Conservation (phyloP, 2,329 filamentous ascomycete genomes). For the Sarocladium kiliense region DNA sequence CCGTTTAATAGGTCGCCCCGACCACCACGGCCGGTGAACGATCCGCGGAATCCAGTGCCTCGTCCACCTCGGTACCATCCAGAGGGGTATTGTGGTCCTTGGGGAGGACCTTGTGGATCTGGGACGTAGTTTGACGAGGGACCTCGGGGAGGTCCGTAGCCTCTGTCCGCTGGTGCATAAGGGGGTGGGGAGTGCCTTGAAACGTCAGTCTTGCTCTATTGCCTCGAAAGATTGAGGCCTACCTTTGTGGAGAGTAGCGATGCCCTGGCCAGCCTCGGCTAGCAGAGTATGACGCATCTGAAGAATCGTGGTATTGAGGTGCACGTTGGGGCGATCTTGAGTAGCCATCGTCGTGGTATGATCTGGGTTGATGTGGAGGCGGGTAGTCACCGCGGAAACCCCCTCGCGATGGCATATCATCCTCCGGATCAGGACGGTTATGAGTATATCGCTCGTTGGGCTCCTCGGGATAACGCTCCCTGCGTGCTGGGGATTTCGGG, state of each 20-base stretch:
- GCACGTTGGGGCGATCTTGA: conserved; percentile 37
- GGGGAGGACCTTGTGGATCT: conserved; percentile 41
- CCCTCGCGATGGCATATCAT: conserved; percentile 42
- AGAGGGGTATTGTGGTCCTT: conserved; percentile 35
- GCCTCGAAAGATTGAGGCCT: conserved; percentile 17
- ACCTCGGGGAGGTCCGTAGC: conserved; percentile 45
- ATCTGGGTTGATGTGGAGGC: conserved; percentile 30
- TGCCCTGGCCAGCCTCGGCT: conserved; percentile 34
- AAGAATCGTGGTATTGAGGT: conserved; percentile 39
- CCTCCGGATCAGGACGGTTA: conserved; percentile 40
- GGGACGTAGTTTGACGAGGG: conserved; percentile 51
- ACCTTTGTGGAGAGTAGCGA: conserved; percentile 36
- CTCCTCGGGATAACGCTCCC: conserved; percentile 32
- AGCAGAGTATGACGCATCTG: conserved; percentile 35
- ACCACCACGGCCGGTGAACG: conserved; percentile 43
- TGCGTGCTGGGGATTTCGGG: neutral
- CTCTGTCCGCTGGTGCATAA: conserved; percentile 46
- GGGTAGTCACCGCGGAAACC: conserved; percentile 38
- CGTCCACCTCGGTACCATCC: conserved; percentile 45
- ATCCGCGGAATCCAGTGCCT: conserved; percentile 56
- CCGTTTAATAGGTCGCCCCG: neutral
- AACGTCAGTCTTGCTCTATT: conserved; percentile 5
- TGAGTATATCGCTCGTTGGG: neutral
- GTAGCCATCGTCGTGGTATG: conserved; percentile 30
- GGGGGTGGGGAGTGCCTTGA: conserved; percentile 58